phyloP scores from a whole-genome alignment of 2,329 filamentous ascomycete species.

The Ophiostoma australiae region DNA sequence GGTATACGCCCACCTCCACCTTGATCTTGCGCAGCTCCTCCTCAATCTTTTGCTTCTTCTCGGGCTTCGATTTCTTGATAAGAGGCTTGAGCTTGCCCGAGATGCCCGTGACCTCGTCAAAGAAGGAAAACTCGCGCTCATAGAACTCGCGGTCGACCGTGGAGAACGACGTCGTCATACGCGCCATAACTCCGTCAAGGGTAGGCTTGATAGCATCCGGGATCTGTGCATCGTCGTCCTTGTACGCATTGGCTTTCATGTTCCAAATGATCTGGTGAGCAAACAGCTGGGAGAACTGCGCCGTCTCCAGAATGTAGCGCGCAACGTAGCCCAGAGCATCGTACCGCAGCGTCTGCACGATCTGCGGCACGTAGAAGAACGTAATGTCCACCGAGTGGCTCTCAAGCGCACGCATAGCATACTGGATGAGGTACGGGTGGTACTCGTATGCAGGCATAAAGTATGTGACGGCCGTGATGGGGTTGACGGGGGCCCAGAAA shows the following conservation, averaged over 20 bases:
- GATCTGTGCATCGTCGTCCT: constrained; percentile 88
- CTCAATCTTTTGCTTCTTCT: constrained; percentile 99
- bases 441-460: constrained; percentile 88
- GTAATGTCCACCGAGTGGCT: constrained; percentile 94
- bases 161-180: constrained; percentile 78
- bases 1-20: constrained; percentile 93
- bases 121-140: constrained; percentile 94
- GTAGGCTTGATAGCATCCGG: constrained; percentile 91
- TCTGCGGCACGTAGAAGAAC: constrained; percentile 98
- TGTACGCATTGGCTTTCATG: constrained; percentile 98
- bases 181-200: constrained; percentile 81
- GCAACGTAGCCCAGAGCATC: constrained; percentile 92
- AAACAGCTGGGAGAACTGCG: constrained; percentile 95
- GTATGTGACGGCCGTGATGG: constrained; percentile 86
- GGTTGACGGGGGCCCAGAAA: constrained; percentile 89
- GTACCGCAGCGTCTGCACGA: constrained; percentile 91
- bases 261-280: constrained; percentile 99
- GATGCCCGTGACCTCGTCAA: constrained; percentile 90
- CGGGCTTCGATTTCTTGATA: constrained; percentile 85
- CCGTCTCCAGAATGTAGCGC: constrained; percentile 93
- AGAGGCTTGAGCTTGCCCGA: constrained; percentile 93
- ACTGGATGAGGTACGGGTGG: constrained; percentile 90
- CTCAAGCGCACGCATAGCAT: constrained; percentile 91
- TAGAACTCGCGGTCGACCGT: constrained; percentile 77
- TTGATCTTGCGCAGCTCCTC: constrained; percentile 97